phyloP scores from a whole-genome alignment of 2,329 filamentous ascomycete species.

The Macrophomina pseudophaseolina region DNA sequence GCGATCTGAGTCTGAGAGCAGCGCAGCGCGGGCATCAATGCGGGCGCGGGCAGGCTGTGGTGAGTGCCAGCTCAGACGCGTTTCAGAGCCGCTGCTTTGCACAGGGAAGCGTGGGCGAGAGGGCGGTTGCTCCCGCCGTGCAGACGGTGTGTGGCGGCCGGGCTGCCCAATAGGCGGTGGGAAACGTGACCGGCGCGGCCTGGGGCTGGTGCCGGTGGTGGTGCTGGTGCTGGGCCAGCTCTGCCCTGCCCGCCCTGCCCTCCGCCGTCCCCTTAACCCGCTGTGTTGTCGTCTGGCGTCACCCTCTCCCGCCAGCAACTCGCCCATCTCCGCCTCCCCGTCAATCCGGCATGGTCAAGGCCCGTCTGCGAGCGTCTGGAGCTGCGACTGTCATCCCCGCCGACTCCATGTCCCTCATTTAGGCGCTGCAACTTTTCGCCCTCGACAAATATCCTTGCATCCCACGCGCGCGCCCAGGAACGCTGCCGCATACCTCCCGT shows the following conservation, averaged over 20 bases:
- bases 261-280: constrained; percentile 12
- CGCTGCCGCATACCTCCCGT: constrained; percentile 6
- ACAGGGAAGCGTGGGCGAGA: constrained; percentile 3
- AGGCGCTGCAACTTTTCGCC: neutral
- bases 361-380: constrained; percentile 21
- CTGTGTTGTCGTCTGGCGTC: neutral
- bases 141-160: too few species aligned
- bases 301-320: constrained; percentile 9
- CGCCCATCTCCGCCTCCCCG: constrained; percentile 20
- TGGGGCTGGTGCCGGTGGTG: neutral
- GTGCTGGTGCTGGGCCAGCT: neutral
- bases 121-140: constrained; percentile 1
- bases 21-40: neutral
- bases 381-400: constrained; percentile 13
- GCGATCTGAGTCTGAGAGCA: constrained; percentile 13
- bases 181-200: neutral
- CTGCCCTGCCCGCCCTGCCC: too few species aligned
- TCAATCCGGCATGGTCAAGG: constrained; percentile 17
- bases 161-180: too few species aligned
- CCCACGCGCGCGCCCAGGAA: constrained; percentile 5
- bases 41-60: neutral
- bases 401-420: constrained; percentile 25
- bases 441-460: constrained; percentile 23
- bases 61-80: constrained; percentile 15
- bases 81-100: neutral